Evolutionary conservation across 2,329 filamentous ascomycete genomes (phyloP), one percentile per base, ranked within the genome.

Genomic region (Fusarium foetens): DNA sequence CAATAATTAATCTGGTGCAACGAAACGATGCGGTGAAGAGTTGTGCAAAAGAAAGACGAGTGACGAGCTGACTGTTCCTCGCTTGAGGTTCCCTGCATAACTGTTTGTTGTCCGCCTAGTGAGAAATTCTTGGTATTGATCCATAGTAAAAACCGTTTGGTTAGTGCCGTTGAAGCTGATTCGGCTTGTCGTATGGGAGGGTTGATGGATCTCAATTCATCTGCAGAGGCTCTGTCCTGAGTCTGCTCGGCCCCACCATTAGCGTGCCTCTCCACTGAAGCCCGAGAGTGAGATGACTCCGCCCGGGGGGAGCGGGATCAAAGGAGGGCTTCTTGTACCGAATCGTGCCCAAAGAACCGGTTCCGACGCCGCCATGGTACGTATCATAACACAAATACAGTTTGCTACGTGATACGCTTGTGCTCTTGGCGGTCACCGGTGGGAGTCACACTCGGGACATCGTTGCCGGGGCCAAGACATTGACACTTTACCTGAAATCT

Each of bases 191-290:
- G 63, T 66, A 66, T 66, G n/a, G 23, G 41, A 58, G 31, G 48
- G 8, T 25, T 49, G 46, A 49, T 31, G 29, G 46, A 49, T 46
- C 53, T 46, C 25, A 57, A 49, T 21, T 48, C 66, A 68, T 63
- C 43, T 68, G 45, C 58, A 70, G 70, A 73, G 70, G 70, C 70
- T 72, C 70, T 71, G 67, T 73, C 58, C 62, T 73, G 36, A 71
- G 70, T 68, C 54, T 49, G 57, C 41, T 57, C 41, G 54, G 59
- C 62, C 58, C 70, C 70, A 53, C 59, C 54, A 41, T 59, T 48
- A 36, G 66, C 49, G 39, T 70, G 9, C 17, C 42, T 43, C 51
- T 61, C 70, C 51, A 62, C 66, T 51, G 54, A 58, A 70, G 69
- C 31, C 63, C 51, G 51, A 70, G 70, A 54, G 46, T 52, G 45